These are phyloP conservation scores for Microstegium vimineum DNA, from an alignment of 176 grass and related monocot species.

Conservation along the genomic window DNA sequence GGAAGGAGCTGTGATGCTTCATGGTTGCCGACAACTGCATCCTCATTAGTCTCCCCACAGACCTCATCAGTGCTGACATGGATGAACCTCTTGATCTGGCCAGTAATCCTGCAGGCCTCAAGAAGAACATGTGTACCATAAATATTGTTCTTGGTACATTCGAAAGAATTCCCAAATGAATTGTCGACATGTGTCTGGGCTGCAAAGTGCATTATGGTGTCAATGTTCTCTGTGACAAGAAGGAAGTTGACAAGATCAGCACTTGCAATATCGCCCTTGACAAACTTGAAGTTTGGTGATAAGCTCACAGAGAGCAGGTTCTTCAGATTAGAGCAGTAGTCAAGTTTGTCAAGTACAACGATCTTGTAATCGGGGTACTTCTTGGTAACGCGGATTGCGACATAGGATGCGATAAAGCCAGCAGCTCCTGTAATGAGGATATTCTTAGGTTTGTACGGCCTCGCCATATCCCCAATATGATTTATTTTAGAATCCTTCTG, in stretches of 20 bases:
- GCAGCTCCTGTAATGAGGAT: slow-evolving; percentile 80
- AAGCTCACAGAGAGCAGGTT: slow-evolving; percentile 61
- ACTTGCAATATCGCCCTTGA: slow-evolving; percentile 82
- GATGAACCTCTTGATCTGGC: slow-evolving; percentile 82
- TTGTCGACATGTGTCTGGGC: slow-evolving; percentile 91
- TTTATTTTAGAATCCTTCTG: slow-evolving; percentile 21
- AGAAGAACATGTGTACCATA: slow-evolving; percentile 84
- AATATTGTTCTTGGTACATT: slow-evolving; percentile 88
- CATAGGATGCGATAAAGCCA: slow-evolving; percentile 84
- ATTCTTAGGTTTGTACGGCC: slow-evolving; percentile 59
- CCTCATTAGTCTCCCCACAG: slow-evolving; percentile 84
- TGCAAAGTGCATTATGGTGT: slow-evolving; percentile 89
- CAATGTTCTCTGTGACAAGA: slow-evolving; percentile 82
- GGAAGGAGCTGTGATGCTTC: slow-evolving; percentile 83
- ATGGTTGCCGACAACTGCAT: slow-evolving; percentile 73
- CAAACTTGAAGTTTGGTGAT: slow-evolving; percentile 80
- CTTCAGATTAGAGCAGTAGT: slow-evolving; percentile 92
- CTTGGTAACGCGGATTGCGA: slow-evolving; percentile 59
- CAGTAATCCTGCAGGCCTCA: slow-evolving; percentile 82
- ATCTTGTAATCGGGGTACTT: slow-evolving; percentile 89
- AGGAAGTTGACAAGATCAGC: slow-evolving; percentile 90
- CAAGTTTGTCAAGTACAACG: slow-evolving; percentile 84
- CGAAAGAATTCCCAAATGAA: slow-evolving; percentile 88
- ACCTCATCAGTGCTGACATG: slow-evolving; percentile 93
- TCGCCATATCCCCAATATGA: slow-evolving; percentile 34